phyloP scores from a whole-genome alignment of 768 basidiomycete species.

The Mycena floridula region DNA sequence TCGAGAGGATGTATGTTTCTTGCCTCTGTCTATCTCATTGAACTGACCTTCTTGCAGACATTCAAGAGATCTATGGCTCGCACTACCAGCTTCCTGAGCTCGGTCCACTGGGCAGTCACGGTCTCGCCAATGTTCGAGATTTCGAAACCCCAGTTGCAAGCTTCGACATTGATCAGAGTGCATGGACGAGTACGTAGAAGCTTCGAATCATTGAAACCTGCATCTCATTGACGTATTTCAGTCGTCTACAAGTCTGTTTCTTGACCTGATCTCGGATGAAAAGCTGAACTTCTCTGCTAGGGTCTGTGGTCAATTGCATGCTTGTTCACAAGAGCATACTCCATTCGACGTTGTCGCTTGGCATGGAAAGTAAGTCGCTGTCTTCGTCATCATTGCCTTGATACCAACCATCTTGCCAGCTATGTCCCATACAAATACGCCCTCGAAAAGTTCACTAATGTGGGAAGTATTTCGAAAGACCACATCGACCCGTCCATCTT shows the following conservation, averaged over 20 bases:
- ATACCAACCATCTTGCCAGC: conserved; percentile 20
- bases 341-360: conserved; percentile 72
- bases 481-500: conserved; percentile 69
- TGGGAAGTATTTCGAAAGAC: conserved; percentile 61
- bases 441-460: conserved; percentile 54
- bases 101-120: conserved; percentile 59
- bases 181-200: conserved; percentile 44
- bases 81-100: conserved; percentile 62
- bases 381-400: not conserved
- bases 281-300: conserved; percentile 18
- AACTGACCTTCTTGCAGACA: conserved; percentile 29
- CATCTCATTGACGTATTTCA: conserved; percentile 8
- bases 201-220: not conserved
- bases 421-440: conserved; percentile 67
- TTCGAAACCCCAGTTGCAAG: conserved; percentile 60
- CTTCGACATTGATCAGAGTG: conserved; percentile 59
- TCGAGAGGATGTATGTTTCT: conserved; percentile 49
- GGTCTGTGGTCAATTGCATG: conserved; percentile 48
- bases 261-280: not conserved
- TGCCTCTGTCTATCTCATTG: not conserved
- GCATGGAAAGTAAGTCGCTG: conserved; percentile 51
- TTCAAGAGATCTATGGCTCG: conserved; percentile 57
- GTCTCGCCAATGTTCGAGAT: conserved; percentile 60
- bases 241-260: conserved; percentile 42
- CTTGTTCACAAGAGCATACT: conserved; percentile 53